Evolutionary conservation across 1,284 basidiomycete species (phyloP).

Genomic region (Macrocybe sp.): DNA sequence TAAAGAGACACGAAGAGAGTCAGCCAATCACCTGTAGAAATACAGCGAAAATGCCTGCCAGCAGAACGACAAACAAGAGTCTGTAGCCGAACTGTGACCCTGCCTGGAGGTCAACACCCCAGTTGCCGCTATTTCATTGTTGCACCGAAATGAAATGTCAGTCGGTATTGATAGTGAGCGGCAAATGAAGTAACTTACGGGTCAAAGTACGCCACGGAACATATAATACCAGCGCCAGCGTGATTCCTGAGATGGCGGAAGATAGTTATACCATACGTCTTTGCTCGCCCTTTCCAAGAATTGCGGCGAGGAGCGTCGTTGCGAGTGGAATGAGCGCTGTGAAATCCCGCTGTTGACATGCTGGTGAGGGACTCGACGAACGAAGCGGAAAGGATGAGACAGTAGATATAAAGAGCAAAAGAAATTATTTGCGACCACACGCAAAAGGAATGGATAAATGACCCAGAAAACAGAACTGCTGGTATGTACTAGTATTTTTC

Average conservation of each 20-base stretch:
- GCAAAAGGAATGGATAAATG: too few species aligned
- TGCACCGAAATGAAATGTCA: neutral
- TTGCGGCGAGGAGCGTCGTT: too few species aligned
- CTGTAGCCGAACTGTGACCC: conserved; percentile 80
- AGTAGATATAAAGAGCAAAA: too few species aligned
- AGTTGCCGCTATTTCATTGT: conserved; percentile 50
- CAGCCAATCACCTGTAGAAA: conserved; percentile 57
- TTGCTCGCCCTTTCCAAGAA: too few species aligned
- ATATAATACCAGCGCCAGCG: conserved; percentile 53
- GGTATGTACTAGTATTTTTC: too few species aligned
- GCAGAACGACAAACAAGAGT: conserved; percentile 80
- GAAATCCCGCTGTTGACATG: too few species aligned
- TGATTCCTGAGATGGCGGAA: conserved; percentile 46
- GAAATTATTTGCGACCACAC: too few species aligned
- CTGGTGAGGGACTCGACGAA: too few species aligned
- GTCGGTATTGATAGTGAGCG: neutral
- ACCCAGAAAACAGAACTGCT: too few species aligned
- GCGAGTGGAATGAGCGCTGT: too few species aligned
- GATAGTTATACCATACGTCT: conserved; percentile 17
- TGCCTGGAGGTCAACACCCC: conserved; percentile 73
- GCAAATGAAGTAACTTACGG: conserved; percentile 36
- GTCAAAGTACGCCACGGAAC: conserved; percentile 64
- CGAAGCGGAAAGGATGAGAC: too few species aligned
- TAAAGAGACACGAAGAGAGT: neutral
- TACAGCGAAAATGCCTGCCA: conserved; percentile 82